Percentiles rank a stretch among this genome's conserved stretches.
Evolutionary conservation across 2,329 filamentous ascomycete species (phyloP).

Genomic region (Sarocladium brachiariae): DNA sequence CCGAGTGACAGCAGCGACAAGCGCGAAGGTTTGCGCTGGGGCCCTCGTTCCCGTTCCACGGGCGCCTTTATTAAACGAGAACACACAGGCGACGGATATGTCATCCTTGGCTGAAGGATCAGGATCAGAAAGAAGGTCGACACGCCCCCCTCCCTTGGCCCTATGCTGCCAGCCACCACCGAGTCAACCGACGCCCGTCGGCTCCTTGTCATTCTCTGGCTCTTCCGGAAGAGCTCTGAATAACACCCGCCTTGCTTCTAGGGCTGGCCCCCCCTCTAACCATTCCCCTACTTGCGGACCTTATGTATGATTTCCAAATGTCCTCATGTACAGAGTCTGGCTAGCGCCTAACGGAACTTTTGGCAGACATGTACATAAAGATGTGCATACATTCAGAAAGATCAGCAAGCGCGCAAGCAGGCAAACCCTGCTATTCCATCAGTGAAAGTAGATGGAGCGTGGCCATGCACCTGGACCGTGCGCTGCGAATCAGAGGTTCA

Average conservation of each 20-base stretch:
- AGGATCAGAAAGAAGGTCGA: background rate
- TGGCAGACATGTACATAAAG: background rate
- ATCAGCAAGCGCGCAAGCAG: background rate
- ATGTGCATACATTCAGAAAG: no score
- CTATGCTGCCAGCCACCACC: background rate
- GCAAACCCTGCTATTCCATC: no score
- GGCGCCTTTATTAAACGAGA: no score
- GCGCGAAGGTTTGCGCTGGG: no score
- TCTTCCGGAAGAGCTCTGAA: background rate
- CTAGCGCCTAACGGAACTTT: constrained; percentile 1
- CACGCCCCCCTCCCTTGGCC: background rate
- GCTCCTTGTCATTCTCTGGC: background rate
- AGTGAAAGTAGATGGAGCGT: no score
- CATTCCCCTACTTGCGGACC: background rate
- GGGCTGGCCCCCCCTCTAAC: background rate
- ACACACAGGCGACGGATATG: background rate
- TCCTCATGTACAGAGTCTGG: background rate
- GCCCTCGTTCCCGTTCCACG: no score
- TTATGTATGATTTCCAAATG: background rate
- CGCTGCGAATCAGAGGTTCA: no score
- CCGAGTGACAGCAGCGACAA: background rate
- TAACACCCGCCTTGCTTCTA: constrained; percentile 3
- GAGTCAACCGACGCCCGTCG: background rate
- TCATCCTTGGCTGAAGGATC: background rate
- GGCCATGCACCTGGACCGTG: no score